Evolutionary conservation across 148 eudicot species (phyloP).

Genomic region (Spergularia marina): DNA sequence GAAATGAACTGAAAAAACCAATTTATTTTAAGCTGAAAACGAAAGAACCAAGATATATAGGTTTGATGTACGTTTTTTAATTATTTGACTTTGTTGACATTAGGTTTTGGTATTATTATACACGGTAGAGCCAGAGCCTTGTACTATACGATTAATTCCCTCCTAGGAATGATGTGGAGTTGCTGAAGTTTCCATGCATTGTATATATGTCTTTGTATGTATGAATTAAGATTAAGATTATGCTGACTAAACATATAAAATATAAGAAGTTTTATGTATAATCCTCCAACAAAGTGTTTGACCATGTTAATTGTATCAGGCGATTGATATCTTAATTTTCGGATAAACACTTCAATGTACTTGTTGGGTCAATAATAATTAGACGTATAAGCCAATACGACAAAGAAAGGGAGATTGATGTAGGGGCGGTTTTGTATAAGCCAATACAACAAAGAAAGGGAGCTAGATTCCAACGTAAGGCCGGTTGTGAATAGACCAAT

Average conservation of each 20-base stretch:
- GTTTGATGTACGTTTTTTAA: conserved; percentile 1
- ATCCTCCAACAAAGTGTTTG: conserved; percentile 1
- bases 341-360: background rate
- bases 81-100: conserved; percentile 14
- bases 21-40: background rate
- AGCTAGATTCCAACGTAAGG: too few relatives aligned
- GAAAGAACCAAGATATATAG: background rate
- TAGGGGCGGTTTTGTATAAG: too few relatives aligned
- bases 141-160: background rate
- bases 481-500: too few relatives aligned
- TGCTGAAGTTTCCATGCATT: conserved; percentile 18
- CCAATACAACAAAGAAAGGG: too few relatives aligned
- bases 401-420: too few relatives aligned
- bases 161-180: conserved; percentile 6
- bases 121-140: background rate
- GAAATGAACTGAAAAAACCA: background rate
- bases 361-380: too few relatives aligned
- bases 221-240: conserved; percentile 5
- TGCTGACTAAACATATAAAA: conserved; percentile 16
- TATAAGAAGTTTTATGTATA: conserved; percentile 1
- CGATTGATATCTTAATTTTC: background rate
- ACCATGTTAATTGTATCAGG: conserved; percentile 8
- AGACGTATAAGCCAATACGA: too few relatives aligned
- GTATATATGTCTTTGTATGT: background rate
- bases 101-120: background rate